A percentile compares a stretch with the other conserved stretches of the same genome.
These are phyloP conservation scores for Periconia macrospinosa DNA, from an alignment of 2,329 filamentous ascomycete species.

Conservation along the genomic window DNA sequence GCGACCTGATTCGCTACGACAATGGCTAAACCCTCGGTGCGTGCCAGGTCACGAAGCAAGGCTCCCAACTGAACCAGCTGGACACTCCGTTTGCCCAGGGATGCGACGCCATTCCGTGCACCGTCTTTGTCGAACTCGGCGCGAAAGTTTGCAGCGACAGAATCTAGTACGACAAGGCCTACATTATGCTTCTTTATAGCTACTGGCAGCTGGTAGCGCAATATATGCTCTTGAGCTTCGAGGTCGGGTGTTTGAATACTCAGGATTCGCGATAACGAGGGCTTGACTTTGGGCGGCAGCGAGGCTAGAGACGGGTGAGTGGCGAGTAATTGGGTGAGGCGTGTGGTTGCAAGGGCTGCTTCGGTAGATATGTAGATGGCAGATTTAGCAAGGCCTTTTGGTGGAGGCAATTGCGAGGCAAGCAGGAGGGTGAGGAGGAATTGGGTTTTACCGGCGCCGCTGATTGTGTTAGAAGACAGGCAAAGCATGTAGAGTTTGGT, in stretches of 20 bases:
- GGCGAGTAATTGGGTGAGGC: constrained; percentile 76
- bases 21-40: constrained; percentile 73
- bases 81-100: constrained; percentile 72
- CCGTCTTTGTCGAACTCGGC: constrained; percentile 75
- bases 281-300: constrained; percentile 46
- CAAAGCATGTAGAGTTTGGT: neutral
- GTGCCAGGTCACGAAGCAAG: constrained; percentile 74
- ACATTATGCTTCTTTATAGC: constrained; percentile 74
- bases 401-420: constrained; percentile 76
- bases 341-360: constrained; percentile 76
- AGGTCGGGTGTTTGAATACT: constrained; percentile 85
- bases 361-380: constrained; percentile 95
- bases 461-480: constrained; percentile 36
- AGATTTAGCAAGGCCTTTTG: constrained; percentile 69
- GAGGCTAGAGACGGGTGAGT: constrained; percentile 63
- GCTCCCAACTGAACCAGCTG: constrained; percentile 78
- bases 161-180: constrained; percentile 85
- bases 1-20: constrained; percentile 96
- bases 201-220: constrained; percentile 89
- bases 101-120: constrained; percentile 40
- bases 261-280: constrained; percentile 75
- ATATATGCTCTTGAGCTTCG: constrained; percentile 92
- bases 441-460: constrained; percentile 92
- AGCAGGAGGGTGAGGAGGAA: constrained; percentile 84
- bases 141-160: constrained; percentile 92